Base-by-base conservation (phyloP, 2,329 filamentous ascomycete species). In the Paramyrothecium roridum region DNA sequence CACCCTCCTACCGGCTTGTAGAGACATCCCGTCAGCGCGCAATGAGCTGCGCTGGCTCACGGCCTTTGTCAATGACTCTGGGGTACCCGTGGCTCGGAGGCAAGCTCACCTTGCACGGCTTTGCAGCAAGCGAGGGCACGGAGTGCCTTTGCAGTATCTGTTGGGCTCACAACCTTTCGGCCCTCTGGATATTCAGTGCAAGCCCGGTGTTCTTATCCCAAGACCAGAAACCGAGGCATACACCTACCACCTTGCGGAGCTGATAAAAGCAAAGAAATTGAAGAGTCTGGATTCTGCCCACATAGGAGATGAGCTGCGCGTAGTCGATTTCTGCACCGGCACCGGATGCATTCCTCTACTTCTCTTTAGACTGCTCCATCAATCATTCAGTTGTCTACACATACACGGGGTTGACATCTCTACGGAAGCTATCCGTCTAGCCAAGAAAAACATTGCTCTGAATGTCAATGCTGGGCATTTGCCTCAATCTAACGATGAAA, bases 81-180 rank as follows among this genome's bases (percentile, higher is more conserved):
- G 6, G 16, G 56, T 54, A 52, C 16, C 50, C 30, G 40, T 51
- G 46, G 48, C 54, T 50, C 30, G 56, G 30, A 54, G 55, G 54
- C n/a, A 54, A 50, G 51, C 53, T 56, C 63, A 54, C 17, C 57
- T 83, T 2, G 59, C 70, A 8, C 58, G 65, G 1, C 69, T 86
- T 8, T 84, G 81, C 58, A 70, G 69, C 3, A 70, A 75, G 50
- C 76, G 85, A 34, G 77, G 80, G 10, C 71, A 69, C 10, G 91
- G 91, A 1, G 82, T 86, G 56, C 95, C 95, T 2, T 73, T 99
- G 34, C 95, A 98, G 70, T 98, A 98, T 68, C 80, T 98, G 21
- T 76, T 99, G 1, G 92, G 92, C 3, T 86, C 87, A 6, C 92
- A 97, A 69, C 95, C 89, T 2, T 98, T 99, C 73, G 93, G 93